Percentiles rank a stretch among this genome's conserved stretches.
Evolutionary conservation across 2,329 filamentous ascomycete species (phyloP).

Genomic region (Hypoxylon sp.): DNA sequence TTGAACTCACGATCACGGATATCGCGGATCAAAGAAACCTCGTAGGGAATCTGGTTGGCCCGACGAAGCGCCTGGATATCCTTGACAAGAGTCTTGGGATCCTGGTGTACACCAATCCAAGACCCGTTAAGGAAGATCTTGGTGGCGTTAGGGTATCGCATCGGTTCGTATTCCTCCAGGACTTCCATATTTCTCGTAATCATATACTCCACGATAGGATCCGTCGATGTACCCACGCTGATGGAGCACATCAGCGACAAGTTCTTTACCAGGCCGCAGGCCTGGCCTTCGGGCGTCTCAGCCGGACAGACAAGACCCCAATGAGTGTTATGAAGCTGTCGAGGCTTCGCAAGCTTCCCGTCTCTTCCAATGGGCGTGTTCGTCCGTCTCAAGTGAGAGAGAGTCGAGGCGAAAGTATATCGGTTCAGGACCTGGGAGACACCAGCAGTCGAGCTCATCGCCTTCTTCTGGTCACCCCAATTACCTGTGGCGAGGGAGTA

Average conservation of each 20-base stretch:
- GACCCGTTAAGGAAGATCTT: slow-evolving; percentile 99
- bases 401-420: slow-evolving; percentile 95
- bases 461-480: slow-evolving; percentile 99
- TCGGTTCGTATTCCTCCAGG: slow-evolving; percentile 92
- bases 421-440: slow-evolving; percentile 98
- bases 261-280: slow-evolving; percentile 98
- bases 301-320: slow-evolving; percentile 98
- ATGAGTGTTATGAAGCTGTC: slow-evolving; percentile 98
- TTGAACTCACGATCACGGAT: slow-evolving; percentile 98
- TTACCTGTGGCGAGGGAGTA: slow-evolving; percentile 98
- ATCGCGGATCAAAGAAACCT: slow-evolving; percentile 95
- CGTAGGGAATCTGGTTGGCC: slow-evolving; percentile 86
- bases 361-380: slow-evolving; percentile 98
- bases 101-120: slow-evolving; percentile 95
- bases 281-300: slow-evolving; percentile 97
- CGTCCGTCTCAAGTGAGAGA: slow-evolving; percentile 96
- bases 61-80: slow-evolving; percentile 84
- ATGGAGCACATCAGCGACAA: slow-evolving; percentile 98
- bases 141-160: slow-evolving; percentile 89
- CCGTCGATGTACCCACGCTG: slow-evolving; percentile 91
- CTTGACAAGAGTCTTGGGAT: slow-evolving; percentile 86
- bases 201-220: slow-evolving; percentile 96
- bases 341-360: slow-evolving; percentile 97
- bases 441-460: slow-evolving; percentile 92
- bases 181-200: slow-evolving; percentile 96